These are phyloP conservation scores for Hygrocybe punicea DNA, from an alignment of 768 basidiomycete genomes.

Conservation along the genomic window DNA sequence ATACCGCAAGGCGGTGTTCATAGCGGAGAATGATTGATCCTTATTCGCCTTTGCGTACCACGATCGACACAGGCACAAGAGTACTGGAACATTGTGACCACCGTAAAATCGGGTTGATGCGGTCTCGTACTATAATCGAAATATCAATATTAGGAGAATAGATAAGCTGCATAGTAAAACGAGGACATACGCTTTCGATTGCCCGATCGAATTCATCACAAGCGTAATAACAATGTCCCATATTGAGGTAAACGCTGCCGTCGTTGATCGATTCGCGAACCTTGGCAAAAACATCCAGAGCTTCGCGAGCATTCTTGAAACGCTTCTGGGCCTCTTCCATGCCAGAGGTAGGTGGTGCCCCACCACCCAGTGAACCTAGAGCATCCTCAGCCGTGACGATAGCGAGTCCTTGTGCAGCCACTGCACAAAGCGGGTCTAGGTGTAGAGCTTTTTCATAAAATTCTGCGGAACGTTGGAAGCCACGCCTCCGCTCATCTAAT, in stretches of 20 bases:
- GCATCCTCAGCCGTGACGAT: slow-evolving; percentile 93
- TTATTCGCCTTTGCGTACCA: slow-evolving; percentile 94
- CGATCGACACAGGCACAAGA: slow-evolving; percentile 85
- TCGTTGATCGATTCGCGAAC: slow-evolving; percentile 80
- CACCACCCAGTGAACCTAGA: slow-evolving; percentile 61
- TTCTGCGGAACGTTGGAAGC: slow-evolving; percentile 81
- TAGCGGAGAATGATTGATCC: slow-evolving; percentile 76
- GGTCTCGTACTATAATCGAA: slow-evolving; percentile 73
- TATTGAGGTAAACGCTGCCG: slow-evolving; percentile 90
- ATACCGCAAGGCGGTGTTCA: slow-evolving; percentile 81
- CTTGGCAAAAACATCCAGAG: slow-evolving; percentile 85
- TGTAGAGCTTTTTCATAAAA: slow-evolving; percentile 90
- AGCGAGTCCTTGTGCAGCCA: slow-evolving; percentile 93
- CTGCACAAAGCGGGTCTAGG: slow-evolving; percentile 79
- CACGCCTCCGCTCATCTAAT: slow-evolving; percentile 67
- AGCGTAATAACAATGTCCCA: slow-evolving; percentile 92
- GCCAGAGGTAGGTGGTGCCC: slow-evolving; percentile 40
- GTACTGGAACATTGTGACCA: slow-evolving; percentile 67
- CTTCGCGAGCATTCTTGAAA: slow-evolving; percentile 75
- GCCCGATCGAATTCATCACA: slow-evolving; percentile 94
- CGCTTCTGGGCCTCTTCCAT: slow-evolving; percentile 65
- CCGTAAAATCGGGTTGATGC: slow-evolving; percentile 77
- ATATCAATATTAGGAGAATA: background rate
- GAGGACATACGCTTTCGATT: slow-evolving; percentile 79
- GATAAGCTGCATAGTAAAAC: too few species aligned